These are phyloP conservation scores for Madurella fahalii DNA, from an alignment of 2,329 filamentous ascomycete species.

Conservation along the genomic window DNA sequence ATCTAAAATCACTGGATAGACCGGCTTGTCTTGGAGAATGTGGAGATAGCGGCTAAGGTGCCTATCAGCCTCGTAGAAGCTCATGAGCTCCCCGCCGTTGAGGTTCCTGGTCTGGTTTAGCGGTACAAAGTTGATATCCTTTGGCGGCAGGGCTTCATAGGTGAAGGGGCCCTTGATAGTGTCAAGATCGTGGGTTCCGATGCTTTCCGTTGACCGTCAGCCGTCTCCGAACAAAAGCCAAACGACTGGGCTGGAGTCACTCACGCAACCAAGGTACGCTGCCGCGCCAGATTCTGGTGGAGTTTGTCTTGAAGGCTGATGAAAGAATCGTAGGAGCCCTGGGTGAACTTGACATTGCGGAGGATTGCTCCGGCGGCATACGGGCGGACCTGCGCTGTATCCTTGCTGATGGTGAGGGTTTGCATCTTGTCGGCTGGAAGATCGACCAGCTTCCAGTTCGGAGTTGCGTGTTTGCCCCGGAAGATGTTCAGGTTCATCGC, in stretches of 20 bases:
- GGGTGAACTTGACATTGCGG: slow-evolving; percentile 84
- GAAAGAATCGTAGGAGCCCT: slow-evolving; percentile 93
- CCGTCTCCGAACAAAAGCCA: neutral
- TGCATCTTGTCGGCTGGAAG: slow-evolving; percentile 71
- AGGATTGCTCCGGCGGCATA: slow-evolving; percentile 87
- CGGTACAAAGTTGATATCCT: slow-evolving; percentile 85
- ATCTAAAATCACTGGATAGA: slow-evolving; percentile 96
- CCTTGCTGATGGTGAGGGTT: slow-evolving; percentile 73
- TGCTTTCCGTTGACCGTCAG: slow-evolving; percentile 35
- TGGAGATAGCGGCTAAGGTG: slow-evolving; percentile 85
- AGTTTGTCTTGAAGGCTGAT: slow-evolving; percentile 97
- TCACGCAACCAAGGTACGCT: slow-evolving; percentile 65
- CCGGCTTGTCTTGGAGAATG: slow-evolving; percentile 88
- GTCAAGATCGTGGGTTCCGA: slow-evolving; percentile 94
- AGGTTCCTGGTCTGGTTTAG: slow-evolving; percentile 89
- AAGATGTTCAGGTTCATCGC: slow-evolving; percentile 95
- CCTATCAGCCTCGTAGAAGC: slow-evolving; percentile 92
- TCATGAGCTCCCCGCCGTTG: slow-evolving; percentile 84
- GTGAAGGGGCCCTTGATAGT: slow-evolving; percentile 92
- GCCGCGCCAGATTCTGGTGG: slow-evolving; percentile 89
- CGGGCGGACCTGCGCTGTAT: slow-evolving; percentile 74
- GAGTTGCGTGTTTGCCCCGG: slow-evolving; percentile 68
- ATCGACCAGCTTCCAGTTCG: slow-evolving; percentile 72
- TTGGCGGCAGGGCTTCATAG: slow-evolving; percentile 88
- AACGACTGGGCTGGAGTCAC: neutral